Percentiles rank a stretch among this genome's conserved stretches.
Conservation (phyloP, 768 basidiomycete genomes). For the Flagelloscypha sp. region DNA sequence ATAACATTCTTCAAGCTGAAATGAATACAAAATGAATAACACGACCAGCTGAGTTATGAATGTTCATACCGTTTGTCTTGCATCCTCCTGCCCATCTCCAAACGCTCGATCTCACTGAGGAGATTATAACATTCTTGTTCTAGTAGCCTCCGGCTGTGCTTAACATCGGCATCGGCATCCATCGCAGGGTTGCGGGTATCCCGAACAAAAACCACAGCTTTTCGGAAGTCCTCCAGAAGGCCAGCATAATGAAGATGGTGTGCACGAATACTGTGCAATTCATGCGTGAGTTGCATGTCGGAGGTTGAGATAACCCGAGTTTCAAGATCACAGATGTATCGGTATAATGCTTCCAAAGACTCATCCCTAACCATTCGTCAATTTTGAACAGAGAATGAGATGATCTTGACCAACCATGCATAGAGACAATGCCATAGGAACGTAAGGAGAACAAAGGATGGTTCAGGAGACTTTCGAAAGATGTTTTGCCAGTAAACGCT, state of each 20-base stretch:
- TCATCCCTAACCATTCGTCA: too few species aligned
- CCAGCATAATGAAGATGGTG: slow-evolving; percentile 51
- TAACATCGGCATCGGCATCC: slow-evolving; percentile 23
- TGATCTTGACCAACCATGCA: too few species aligned
- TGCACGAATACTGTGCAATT: slow-evolving; percentile 51
- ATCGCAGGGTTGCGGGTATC: slow-evolving; percentile 47
- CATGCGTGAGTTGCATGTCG: slow-evolving; percentile 38
- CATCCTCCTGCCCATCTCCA: slow-evolving; percentile 31
- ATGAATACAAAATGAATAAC: too few species aligned
- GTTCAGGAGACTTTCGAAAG: slow-evolving; percentile 35
- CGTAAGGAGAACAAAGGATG: slow-evolving; percentile 46
- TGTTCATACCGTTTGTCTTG: slow-evolving; percentile 41
- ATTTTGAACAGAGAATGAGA: too few species aligned
- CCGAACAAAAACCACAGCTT: slow-evolving; percentile 42
- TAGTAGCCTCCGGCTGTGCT: slow-evolving; percentile 28
- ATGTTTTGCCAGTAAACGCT: slow-evolving; percentile 42
- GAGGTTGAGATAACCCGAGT: slow-evolving; percentile 33
- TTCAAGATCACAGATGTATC: slow-evolving; percentile 24
- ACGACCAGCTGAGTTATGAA: too few species aligned
- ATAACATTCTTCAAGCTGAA: slow-evolving; percentile 48
- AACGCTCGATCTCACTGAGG: slow-evolving; percentile 39
- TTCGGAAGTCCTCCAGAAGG: slow-evolving; percentile 45
- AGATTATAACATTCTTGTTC: slow-evolving; percentile 42
- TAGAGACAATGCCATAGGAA: slow-evolving; percentile 55
- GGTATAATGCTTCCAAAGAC: too few species aligned